Evolutionary conservation across 306 rosid genomes (phyloP).

Genomic region (Vigna reflexopilosa): DNA sequence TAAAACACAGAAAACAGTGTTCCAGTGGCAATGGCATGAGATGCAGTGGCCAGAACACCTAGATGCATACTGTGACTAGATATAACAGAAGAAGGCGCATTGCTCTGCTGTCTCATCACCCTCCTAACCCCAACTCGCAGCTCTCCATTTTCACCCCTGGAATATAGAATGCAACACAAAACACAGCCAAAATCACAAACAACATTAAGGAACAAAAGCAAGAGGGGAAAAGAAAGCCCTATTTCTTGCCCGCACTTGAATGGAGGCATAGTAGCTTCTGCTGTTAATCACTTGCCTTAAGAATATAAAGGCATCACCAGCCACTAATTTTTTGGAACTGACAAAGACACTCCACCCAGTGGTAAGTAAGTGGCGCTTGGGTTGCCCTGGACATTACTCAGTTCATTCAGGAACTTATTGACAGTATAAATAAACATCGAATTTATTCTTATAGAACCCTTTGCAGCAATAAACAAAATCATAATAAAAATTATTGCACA

Average conservation of each 20-base stretch:
- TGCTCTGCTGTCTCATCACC: slow-evolving; percentile 31
- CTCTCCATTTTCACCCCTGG: slow-evolving; percentile 33
- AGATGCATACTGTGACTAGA: slow-evolving; percentile 34
- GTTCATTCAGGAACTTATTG: slow-evolving; percentile 16
- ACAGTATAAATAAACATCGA: slow-evolving; percentile 25
- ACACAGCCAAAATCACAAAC: not conserved
- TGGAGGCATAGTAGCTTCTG: not conserved
- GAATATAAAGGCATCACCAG: slow-evolving; percentile 38
- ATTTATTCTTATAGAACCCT: not conserved
- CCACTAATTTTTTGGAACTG: slow-evolving; percentile 30
- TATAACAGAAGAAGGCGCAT: slow-evolving; percentile 34
- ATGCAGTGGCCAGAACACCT: slow-evolving; percentile 31
- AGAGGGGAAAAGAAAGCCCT: not conserved
- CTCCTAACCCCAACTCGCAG: slow-evolving; percentile 35
- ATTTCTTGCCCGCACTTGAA: not conserved
- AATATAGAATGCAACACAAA: slow-evolving; percentile 8
- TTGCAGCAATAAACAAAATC: not conserved
- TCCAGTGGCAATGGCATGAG: slow-evolving; percentile 34
- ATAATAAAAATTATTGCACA: not conserved
- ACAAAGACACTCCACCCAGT: slow-evolving; percentile 37
- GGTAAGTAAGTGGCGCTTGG: slow-evolving; percentile 31
- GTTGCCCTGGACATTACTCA: slow-evolving; percentile 24
- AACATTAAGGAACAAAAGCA: not conserved
- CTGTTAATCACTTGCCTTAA: slow-evolving; percentile 21
- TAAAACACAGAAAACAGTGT: slow-evolving; percentile 34